Percentiles rank a stretch among this genome's conserved stretches.
Evolutionary conservation across 2,329 filamentous ascomycete species (phyloP).

Genomic region (Pseudocercospora cruenta): DNA sequence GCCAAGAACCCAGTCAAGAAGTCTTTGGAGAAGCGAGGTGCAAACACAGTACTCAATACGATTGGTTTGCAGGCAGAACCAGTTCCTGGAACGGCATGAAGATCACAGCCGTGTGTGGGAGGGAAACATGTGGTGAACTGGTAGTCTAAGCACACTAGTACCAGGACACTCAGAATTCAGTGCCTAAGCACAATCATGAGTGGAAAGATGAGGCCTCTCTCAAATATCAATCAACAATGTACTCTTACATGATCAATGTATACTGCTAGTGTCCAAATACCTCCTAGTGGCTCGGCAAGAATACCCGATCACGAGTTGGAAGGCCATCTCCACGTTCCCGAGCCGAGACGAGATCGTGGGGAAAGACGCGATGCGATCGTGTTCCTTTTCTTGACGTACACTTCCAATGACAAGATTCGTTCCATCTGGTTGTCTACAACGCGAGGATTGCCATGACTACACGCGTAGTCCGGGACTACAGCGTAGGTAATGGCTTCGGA

Average conservation of each 20-base stretch:
- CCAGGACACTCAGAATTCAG: background rate
- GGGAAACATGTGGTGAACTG: background rate
- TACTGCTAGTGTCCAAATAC: background rate
- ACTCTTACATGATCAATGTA: background rate
- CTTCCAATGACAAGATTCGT: background rate
- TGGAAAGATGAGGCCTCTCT: background rate
- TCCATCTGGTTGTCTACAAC: background rate
- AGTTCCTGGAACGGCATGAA: background rate
- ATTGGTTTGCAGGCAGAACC: constrained; percentile 8
- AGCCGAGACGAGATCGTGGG: background rate
- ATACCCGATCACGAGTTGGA: background rate
- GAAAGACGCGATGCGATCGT: background rate
- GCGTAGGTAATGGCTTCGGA: background rate
- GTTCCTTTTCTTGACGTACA: background rate
- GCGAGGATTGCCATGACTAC: background rate
- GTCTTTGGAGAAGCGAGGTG: constrained; percentile 11
- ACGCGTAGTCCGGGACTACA: background rate
- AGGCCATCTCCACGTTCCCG: background rate
- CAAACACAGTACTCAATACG: constrained; percentile 6
- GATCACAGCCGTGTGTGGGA: background rate
- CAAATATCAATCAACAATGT: background rate
- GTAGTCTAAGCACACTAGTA: background rate
- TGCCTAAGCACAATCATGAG: background rate
- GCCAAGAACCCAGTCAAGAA: constrained; percentile 43
- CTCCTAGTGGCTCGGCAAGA: background rate